Conservation (phyloP, 805 yeast species). For the Kurtzmaniella fragi region DNA sequence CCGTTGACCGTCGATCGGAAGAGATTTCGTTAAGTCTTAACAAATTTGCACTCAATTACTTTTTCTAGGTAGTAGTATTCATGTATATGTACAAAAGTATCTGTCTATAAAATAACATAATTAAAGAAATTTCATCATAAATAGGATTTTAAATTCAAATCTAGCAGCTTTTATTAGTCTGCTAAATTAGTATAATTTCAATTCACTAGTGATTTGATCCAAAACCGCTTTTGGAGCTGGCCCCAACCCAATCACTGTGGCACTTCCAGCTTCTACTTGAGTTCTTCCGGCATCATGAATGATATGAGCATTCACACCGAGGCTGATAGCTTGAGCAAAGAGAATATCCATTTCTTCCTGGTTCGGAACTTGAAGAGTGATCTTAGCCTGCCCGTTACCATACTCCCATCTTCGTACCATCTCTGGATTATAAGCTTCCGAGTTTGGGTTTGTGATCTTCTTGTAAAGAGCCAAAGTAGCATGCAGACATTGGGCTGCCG, state of each 20-base stretch:
- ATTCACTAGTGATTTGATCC: conserved; percentile 75
- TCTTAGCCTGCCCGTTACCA: conserved; percentile 85
- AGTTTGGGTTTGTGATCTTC: conserved; percentile 48
- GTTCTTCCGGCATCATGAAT: conserved; percentile 98
- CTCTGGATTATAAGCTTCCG: conserved; percentile 54
- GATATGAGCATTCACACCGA: conserved; percentile 72
- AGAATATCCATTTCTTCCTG: conserved; percentile 70
- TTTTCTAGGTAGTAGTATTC: background rate
- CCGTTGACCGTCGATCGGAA: conserved; percentile 21
- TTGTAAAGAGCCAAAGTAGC: conserved; percentile 92
- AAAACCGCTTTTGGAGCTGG: conserved; percentile 86
- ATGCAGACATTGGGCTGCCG: conserved; percentile 96
- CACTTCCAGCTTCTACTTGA: conserved; percentile 92
- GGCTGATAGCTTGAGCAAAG: conserved; percentile 73
- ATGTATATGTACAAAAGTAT: background rate
- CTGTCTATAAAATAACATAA: background rate
- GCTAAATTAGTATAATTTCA: conserved; percentile 57
- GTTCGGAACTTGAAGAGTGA: conserved; percentile 70
- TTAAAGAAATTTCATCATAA: background rate
- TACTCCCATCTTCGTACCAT: conserved; percentile 73
- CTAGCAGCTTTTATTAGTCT: background rate
- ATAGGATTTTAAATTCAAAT: background rate
- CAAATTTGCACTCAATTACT: background rate
- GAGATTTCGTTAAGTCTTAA: background rate
- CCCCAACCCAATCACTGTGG: conserved; percentile 94